phyloP scores from a whole-genome alignment of 768 basidiomycete genomes.

The Suillus occidentalis region DNA sequence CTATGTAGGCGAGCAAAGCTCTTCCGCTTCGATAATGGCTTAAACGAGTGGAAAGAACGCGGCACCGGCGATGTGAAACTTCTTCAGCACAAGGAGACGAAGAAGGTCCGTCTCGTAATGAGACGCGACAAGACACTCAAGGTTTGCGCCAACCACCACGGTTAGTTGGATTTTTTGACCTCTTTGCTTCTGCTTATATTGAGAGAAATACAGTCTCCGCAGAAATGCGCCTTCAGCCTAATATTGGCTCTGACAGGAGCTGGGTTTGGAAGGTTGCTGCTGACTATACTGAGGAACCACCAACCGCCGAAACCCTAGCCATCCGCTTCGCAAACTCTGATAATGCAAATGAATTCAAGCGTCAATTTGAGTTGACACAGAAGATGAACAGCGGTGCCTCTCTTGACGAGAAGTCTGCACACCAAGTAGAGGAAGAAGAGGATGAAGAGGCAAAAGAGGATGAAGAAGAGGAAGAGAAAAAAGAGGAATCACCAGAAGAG shows the following conservation, averaged over 20 bases:
- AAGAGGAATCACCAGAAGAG: constrained; percentile 35
- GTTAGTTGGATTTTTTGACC: constrained; percentile 46
- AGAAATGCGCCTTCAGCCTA: constrained; percentile 95
- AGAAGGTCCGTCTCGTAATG: constrained; percentile 97
- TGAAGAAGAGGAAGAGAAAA: constrained; percentile 23
- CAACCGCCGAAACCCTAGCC: constrained; percentile 93
- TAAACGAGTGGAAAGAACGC: constrained; percentile 96
- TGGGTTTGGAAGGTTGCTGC: constrained; percentile 99
- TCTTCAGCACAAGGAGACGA: constrained; percentile 83
- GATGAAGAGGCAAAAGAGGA: constrained; percentile 33
- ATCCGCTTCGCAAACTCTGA: constrained; percentile 98
- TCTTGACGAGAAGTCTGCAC: constrained; percentile 20
- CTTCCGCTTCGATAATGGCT: constrained; percentile 82
- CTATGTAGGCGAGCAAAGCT: constrained; percentile 88
- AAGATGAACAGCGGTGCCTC: constrained; percentile 49
- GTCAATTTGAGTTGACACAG: constrained; percentile 84
- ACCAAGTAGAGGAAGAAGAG: constrained; percentile 23
- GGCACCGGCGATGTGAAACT: constrained; percentile 96
- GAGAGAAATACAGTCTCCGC: constrained; percentile 56
- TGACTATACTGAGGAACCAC: constrained; percentile 89
- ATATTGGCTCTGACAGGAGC: constrained; percentile 97
- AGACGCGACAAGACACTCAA: constrained; percentile 99
- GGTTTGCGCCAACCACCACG: constrained; percentile 96
- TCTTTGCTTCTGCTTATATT: constrained; percentile 9
- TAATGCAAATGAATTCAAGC: constrained; percentile 88